These are phyloP conservation scores for Thraustochytrium sp. DNA, from an alignment of 352 stramenopile genomes.

Conservation along the genomic window DNA sequence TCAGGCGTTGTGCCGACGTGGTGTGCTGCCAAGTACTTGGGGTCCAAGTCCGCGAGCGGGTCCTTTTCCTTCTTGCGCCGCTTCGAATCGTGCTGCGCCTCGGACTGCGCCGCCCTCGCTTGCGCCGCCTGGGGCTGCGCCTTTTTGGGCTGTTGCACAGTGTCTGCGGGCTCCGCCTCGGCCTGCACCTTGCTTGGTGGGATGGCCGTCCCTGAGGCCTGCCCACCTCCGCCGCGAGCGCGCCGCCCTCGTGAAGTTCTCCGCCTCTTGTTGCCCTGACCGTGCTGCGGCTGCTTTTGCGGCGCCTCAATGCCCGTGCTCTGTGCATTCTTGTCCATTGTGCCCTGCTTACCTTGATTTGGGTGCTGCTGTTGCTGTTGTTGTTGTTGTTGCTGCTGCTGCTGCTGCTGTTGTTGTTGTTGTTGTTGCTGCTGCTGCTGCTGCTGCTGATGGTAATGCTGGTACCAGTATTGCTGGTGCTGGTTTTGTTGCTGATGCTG, in stretches of 20 bases:
- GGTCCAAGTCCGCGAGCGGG: not conserved
- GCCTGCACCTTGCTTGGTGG: not conserved
- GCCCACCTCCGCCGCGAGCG: not conserved
- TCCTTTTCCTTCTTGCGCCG: slow-evolving; percentile 8
- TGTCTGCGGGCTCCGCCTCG: not conserved
- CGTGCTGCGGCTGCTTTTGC: not conserved
- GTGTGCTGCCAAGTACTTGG: slow-evolving; percentile 4
- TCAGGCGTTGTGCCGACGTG: slow-evolving; percentile 3
- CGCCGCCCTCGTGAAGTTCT: not conserved
- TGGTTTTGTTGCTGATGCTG: not conserved
- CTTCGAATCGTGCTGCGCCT: not conserved
- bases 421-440: not conserved
- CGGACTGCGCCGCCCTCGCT: not conserved
- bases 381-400: not conserved
- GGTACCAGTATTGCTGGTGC: not conserved
- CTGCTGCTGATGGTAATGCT: not conserved
- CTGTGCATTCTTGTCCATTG: not conserved
- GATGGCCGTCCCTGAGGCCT: too few species aligned
- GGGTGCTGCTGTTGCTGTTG: not conserved
- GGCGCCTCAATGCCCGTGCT: not conserved
- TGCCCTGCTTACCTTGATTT: not conserved
- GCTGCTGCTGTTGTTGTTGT: not conserved
- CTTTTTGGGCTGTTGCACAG: not conserved
- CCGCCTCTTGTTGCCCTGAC: not conserved
- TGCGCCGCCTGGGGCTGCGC: too few species aligned